Evolutionary conservation across 257 asterid genomes (phyloP).

Genomic region (Oldenlandia corymbosa): DNA sequence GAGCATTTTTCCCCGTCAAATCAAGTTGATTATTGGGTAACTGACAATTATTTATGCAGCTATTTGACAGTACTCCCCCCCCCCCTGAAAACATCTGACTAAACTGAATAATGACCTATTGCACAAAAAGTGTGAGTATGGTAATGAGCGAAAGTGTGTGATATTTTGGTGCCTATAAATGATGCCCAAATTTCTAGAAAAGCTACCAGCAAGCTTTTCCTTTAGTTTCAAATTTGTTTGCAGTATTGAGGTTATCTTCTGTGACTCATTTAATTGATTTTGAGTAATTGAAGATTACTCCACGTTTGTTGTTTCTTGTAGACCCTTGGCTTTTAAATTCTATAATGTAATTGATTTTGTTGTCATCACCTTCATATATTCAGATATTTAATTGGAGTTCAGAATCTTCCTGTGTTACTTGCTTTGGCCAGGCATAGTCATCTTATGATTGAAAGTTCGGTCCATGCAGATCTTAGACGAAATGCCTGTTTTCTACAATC

Average conservation of each 20-base stretch:
- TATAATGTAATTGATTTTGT: background rate
- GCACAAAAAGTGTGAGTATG: background rate
- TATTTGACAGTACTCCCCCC: no score
- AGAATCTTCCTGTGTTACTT: background rate
- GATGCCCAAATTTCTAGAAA: background rate
- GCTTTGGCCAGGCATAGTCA: background rate
- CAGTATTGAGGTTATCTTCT: background rate
- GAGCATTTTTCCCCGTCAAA: no score
- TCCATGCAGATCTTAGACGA: conserved; percentile 84
- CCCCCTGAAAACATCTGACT: background rate
- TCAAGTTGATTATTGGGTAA: background rate
- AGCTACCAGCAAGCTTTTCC: background rate
- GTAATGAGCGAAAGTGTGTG: background rate
- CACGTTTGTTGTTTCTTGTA: background rate
- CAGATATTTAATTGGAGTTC: background rate
- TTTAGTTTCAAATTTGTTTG: background rate
- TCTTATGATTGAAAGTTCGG: conserved; percentile 18
- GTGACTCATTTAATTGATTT: background rate
- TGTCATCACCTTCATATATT: background rate
- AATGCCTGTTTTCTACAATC: conserved; percentile 99
- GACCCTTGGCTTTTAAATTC: background rate
- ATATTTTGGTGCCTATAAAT: background rate
- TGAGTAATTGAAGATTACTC: no score
- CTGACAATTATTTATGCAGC: background rate
- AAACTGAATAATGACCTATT: background rate